Conservation (phyloP, 2,329 filamentous ascomycete genomes). For the Pyrenophora teres region DNA sequence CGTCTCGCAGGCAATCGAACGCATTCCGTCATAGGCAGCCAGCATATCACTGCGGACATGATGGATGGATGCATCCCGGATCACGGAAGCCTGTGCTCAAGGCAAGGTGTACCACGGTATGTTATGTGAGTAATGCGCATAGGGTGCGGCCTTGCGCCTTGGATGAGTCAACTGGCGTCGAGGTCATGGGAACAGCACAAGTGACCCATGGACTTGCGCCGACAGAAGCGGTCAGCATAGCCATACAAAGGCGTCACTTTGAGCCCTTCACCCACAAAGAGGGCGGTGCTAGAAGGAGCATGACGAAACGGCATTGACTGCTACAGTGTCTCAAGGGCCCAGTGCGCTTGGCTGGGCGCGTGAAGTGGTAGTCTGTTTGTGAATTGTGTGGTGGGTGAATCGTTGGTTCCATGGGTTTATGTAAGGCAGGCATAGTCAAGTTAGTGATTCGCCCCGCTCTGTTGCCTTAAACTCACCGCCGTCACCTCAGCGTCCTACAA, state of each 20-base stretch:
- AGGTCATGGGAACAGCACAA: constrained; percentile 37
- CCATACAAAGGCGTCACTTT: constrained; percentile 37
- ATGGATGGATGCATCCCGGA: no score
- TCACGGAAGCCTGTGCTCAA: no score
- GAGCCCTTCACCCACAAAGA: constrained; percentile 11
- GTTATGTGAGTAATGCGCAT: no score
- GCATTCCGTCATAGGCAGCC: neutral
- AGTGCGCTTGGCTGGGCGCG: constrained; percentile 17
- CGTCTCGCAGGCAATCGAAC: neutral
- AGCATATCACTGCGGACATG: no score
- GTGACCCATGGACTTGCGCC: constrained; percentile 28
- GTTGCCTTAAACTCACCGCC: constrained; percentile 42
- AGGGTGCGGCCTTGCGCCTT: neutral
- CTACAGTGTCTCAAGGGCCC: constrained; percentile 15
- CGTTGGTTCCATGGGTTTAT: constrained; percentile 7
- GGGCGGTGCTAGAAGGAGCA: constrained; percentile 20
- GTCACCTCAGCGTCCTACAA: constrained; percentile 32
- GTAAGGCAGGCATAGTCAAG: constrained; percentile 8
- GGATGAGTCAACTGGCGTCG: constrained; percentile 26
- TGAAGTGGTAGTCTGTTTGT: constrained; percentile 10
- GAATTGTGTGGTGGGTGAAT: constrained; percentile 9
- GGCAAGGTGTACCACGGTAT: neutral
- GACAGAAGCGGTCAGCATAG: constrained; percentile 35
- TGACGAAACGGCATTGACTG: constrained; percentile 16
- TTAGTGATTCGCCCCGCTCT: constrained; percentile 32